phyloP scores from a whole-genome alignment of 2,329 filamentous ascomycete genomes.

The Colletotrichum sansevieriae region DNA sequence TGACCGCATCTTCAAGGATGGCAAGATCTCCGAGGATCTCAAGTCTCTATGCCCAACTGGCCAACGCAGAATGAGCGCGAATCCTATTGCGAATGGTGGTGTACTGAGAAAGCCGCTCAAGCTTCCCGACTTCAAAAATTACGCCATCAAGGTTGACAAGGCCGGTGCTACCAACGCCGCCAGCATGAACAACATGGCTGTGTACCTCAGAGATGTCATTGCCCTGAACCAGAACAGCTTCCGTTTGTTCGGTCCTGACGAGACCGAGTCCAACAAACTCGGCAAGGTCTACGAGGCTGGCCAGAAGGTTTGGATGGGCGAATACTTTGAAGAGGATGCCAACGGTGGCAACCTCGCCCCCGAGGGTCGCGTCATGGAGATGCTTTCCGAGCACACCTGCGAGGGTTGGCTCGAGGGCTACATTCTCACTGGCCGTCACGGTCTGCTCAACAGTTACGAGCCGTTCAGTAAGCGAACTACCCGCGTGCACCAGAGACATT shows the following conservation, averaged over 20 bases:
- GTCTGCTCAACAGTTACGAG: constrained; percentile 84
- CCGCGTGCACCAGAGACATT: neutral
- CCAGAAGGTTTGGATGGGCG: constrained; percentile 85
- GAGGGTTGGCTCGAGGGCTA: constrained; percentile 88
- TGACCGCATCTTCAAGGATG: constrained; percentile 76
- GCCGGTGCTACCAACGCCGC: constrained; percentile 68
- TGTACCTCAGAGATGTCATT: constrained; percentile 77
- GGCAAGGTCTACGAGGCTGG: constrained; percentile 77
- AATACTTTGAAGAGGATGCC: constrained; percentile 81
- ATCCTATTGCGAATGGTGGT: constrained; percentile 81
- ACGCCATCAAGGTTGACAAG: constrained; percentile 72
- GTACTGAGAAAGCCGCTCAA: constrained; percentile 74
- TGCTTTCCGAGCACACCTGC: constrained; percentile 84
- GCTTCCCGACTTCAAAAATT: constrained; percentile 78
- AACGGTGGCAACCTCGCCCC: constrained; percentile 80
- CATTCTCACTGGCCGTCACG: constrained; percentile 79
- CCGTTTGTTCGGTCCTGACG: constrained; percentile 83
- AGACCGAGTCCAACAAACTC: constrained; percentile 87
- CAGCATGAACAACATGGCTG: constrained; percentile 79
- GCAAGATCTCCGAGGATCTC: constrained; percentile 73
- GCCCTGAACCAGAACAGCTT: constrained; percentile 75
- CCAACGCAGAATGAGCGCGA: constrained; percentile 79
- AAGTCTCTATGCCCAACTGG: constrained; percentile 75
- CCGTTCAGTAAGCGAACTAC: constrained; percentile 67
- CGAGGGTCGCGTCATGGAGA: constrained; percentile 83